Base-by-base conservation (phyloP, 352 stramenopile species). In the Elongisporangium anandrum region DNA sequence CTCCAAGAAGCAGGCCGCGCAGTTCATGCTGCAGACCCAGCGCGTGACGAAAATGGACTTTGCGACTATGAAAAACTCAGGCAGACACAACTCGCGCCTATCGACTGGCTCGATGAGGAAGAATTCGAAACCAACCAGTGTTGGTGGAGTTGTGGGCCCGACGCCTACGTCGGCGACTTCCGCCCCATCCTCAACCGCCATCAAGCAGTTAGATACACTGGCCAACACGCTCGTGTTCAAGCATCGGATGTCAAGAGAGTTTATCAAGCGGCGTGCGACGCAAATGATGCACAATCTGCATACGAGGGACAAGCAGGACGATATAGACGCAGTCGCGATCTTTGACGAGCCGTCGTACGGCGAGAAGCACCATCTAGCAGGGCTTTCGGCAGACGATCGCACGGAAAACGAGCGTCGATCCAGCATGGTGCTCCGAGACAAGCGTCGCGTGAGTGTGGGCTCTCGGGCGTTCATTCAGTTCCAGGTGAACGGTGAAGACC, bases 1-100 rank as follows among this genome's bases (percentile, higher is more conserved):
- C 71, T 86, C 73, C 17, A 67, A 74, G 21, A 85, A 93, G 59
- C 75, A 90, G 50, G 83, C 74, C 19, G 60, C 58, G 50, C 69
- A 79, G 20, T 91, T 93, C 61, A 77, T 91, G 16, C 67, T 82
- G 58, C 79, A 88, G 59, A 89, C 76, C 0, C 81, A 90, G 51
- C 77, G 83, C 10, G 77, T 93, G 64, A 65, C 70, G 0, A 66
- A 61, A 56, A 70, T 77, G 58, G 81, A 81, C 38, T 67, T 78
- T 50, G 67, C 66, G 22, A 60, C 53, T 17, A 53, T 58, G 52
- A n/a, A 23, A 12, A 52, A 60, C 17, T 20, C 54, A 16, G 39
- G 50, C 1, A 17, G 20, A 15, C 17, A 15, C 17, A 24, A 41
- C 22, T 41, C 51, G 23, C 22, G 23, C 6, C 7, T 16, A 15